Evolutionary conservation across 257 asterid species (phyloP), one percentile per base, ranked within the genome.

Genomic region (Agastache rugosa): DNA sequence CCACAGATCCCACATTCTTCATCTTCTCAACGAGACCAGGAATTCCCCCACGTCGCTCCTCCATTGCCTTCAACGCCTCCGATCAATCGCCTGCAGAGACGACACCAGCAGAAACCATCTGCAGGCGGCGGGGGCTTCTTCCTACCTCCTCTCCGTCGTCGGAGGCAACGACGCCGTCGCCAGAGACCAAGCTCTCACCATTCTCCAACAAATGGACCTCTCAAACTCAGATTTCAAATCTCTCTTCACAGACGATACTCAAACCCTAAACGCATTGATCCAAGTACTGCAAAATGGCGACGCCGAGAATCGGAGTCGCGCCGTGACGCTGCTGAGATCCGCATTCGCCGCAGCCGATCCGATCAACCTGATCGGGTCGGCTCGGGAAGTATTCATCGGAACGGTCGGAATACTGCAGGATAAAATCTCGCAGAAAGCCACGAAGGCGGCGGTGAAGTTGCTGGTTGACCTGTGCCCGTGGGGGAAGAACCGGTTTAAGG

Each of bases 401-500:
- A 41, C 80, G 10, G 83, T 83, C 8, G 63, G 27, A 19, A 37
- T 86, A 41, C 2, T 92, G 17, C 62, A 29, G 1, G 91, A 85
- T 19, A 72, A 71, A 3, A 70, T 83, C 81, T 87, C 93, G 0
- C 60, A 16, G 10, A 81, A 77, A 56, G 83, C 85, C 9, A 74
- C 89, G 0, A 90, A 84, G 41, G 80, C 85, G 1, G 92, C 93
- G 63, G 64, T 83, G 61, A 87, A 85, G 83, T 77, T 92, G 11
- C 88, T 92, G 0, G 29, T 82, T 19, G 87, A 84, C 67, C 71
- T 87, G 0, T 85, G 89, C 39, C 93, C 89, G 11, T 88, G 90
- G 93, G 96, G 96, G 4, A 79, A 86, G 29, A 92, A 92, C 63
- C 73, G 91, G 29, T 59, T 87, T 35, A 92, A 90, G 37, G 96